Evolutionary conservation across 495 filamentous ascomycete species (phyloP).

Genomic region (Staphylotrichum tortipilum): DNA sequence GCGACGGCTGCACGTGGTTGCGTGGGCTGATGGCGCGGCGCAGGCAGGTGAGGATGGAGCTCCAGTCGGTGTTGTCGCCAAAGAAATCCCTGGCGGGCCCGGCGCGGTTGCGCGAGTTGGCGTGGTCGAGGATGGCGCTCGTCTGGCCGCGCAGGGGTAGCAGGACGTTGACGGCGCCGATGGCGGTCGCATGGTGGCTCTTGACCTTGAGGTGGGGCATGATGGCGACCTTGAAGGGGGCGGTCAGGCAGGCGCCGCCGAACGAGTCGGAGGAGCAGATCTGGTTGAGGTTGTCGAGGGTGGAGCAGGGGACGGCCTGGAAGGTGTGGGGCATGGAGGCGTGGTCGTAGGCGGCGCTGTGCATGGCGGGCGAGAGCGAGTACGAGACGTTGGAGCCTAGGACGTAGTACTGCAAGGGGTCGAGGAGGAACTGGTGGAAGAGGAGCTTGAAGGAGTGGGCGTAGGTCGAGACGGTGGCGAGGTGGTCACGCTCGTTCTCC

Average conservation of each 20-base stretch:
- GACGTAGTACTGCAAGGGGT: conserved; percentile 67
- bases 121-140: conserved; percentile 54
- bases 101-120: conserved; percentile 55
- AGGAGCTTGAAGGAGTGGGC: conserved; percentile 47
- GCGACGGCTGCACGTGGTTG: conserved; percentile 61
- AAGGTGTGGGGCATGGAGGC: conserved; percentile 68
- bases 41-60: conserved; percentile 58
- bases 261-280: conserved; percentile 57
- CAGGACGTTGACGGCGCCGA: conserved; percentile 78
- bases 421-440: conserved; percentile 47
- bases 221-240: conserved; percentile 69
- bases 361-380: conserved; percentile 72
- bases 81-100: conserved; percentile 61
- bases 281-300: conserved; percentile 54
- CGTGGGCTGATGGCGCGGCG: conserved; percentile 68
- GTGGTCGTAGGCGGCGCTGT: conserved; percentile 62
- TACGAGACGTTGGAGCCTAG: conserved; percentile 65
- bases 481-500: conserved; percentile 39
- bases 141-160: conserved; percentile 58
- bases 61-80: conserved; percentile 83
- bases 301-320: conserved; percentile 53
- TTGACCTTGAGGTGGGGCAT: conserved; percentile 58
- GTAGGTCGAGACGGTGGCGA: conserved; percentile 33
- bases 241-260: conserved; percentile 63
- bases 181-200: conserved; percentile 67